Evolutionary conservation across 1,139 yeast species (phyloP).

Genomic region (Insectozyma bohioensis): DNA sequence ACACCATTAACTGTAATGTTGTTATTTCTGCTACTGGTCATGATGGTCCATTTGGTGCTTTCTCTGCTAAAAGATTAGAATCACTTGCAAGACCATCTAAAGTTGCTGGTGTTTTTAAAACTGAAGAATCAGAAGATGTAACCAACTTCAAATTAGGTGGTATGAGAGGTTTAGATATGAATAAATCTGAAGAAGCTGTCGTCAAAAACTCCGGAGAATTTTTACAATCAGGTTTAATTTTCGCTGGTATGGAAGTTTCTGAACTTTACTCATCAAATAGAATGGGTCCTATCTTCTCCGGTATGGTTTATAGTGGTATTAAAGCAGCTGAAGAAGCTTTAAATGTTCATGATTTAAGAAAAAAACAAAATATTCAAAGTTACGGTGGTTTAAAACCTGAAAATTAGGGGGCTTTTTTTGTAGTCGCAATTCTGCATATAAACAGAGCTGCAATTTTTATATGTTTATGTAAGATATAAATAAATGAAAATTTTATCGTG

Average conservation of each 20-base stretch:
- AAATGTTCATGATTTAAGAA: conserved; percentile 50
- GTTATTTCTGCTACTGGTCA: conserved; percentile 77
- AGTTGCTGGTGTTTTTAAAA: conserved; percentile 16
- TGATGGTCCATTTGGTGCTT: conserved; percentile 87
- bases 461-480: too few relatives aligned
- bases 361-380: conserved; percentile 37
- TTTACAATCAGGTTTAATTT: conserved; percentile 70
- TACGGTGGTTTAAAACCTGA: neutral
- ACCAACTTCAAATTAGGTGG: conserved; percentile 51
- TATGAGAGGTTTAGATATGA: conserved; percentile 81
- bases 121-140: conserved; percentile 7
- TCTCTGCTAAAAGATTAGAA: conserved; percentile 55
- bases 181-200: conserved; percentile 73
- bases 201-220: conserved; percentile 70
- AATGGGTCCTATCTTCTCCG: conserved; percentile 86
- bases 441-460: too few relatives aligned
- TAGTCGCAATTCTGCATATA: too few relatives aligned
- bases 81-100: conserved; percentile 30
- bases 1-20: conserved; percentile 72
- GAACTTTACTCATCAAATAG: conserved; percentile 77
- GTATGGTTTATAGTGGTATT: conserved; percentile 76
- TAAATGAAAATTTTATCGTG: too few relatives aligned
- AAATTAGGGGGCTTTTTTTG: too few relatives aligned
- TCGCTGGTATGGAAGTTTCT: conserved; percentile 81
- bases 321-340: conserved; percentile 69